Base-by-base conservation (phyloP, 2,329 filamentous ascomycete species). In the Exophiala bonariae region DNA sequence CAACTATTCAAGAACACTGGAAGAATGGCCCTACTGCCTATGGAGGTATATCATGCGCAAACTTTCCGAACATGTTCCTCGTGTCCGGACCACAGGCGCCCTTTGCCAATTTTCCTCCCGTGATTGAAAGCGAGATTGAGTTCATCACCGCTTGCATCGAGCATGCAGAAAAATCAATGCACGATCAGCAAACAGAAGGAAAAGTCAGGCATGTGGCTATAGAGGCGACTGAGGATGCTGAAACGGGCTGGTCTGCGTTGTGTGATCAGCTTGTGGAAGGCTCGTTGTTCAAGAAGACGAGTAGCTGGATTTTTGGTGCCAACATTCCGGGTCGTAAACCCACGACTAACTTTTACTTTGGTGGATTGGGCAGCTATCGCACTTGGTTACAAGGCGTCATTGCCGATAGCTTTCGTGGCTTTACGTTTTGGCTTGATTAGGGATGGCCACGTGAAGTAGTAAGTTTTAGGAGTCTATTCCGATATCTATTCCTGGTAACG, bases 61-160 rank as follows among this genome's bases (percentile, higher is more conserved):
- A 63, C 3, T 74, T 72, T 49, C 71, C 73, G 0, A 78, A 78
- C 36, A 66, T 76, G 64, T 75, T 77, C 61, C 69, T 71, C 44
- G 54, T 76, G 42, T 81, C 80, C 54, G 78, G 79, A 0, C 64
- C 72, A 1, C 79, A 83, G 18, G 76, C 67, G 0, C 80, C 79
- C 0, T 64, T 82, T 3, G 61, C 68, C 59, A 83, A 82, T 54
- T 79, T 78, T 0, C 80, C 81, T 0, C 71, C 75, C 0, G 70
- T 66, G 1, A 71, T 77, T 11, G 77, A 81, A 52, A 55, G 77
- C 0, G 79, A 83, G 54, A 79, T 78, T 3, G 66, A 75, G 0
- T 82, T 77, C 77, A 46, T 52, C 16, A 35, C 20, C 8, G 26
- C 16, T 19, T 22, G 26, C 3, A 46, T 50, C 20, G 19, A 30